Evolutionary conservation across 2,329 filamentous ascomycete genomes (phyloP).

Genomic region (Talaromyces funiculosus): DNA sequence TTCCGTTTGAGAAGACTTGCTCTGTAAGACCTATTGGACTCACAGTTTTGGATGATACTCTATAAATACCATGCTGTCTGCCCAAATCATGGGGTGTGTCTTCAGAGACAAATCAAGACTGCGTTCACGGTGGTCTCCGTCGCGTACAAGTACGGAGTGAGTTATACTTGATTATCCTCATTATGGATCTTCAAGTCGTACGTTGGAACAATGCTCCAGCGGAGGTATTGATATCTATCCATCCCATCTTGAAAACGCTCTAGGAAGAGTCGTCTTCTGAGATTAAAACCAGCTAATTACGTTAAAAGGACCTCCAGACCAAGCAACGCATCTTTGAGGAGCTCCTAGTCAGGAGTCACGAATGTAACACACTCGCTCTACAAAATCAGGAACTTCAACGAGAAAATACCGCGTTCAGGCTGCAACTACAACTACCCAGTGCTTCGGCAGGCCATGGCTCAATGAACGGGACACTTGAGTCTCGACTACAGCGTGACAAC

Average conservation of each 20-base stretch:
- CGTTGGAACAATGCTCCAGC: not conserved
- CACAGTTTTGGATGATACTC: too few species aligned
- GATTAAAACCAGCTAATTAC: not conserved
- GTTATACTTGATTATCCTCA: not conserved
- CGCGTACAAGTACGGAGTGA: not conserved
- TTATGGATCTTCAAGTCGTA: not conserved
- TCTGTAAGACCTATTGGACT: too few species aligned
- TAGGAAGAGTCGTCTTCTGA: not conserved
- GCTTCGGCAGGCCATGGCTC: not conserved
- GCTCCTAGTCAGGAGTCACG: not conserved
- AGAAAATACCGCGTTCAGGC: not conserved
- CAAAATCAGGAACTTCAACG: not conserved
- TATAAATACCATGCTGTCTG: not conserved
- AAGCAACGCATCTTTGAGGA: not conserved
- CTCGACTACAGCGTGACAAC: not conserved
- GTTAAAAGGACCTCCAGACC: not conserved
- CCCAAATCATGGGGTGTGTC: not conserved
- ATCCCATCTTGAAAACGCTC: not conserved
- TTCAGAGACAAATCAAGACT: not conserved
- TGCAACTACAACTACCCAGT: not conserved
- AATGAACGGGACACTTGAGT: not conserved
- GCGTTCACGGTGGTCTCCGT: not conserved
- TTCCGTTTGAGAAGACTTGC: too few species aligned
- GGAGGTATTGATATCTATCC: not conserved
- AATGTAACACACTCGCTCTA: not conserved